Percentiles rank a stretch among this genome's conserved stretches.
These are phyloP conservation scores for Antitrichia curtipendula DNA, from an alignment of 225 moss, liverwort and hornwort genomes.

Conservation along the genomic window DNA sequence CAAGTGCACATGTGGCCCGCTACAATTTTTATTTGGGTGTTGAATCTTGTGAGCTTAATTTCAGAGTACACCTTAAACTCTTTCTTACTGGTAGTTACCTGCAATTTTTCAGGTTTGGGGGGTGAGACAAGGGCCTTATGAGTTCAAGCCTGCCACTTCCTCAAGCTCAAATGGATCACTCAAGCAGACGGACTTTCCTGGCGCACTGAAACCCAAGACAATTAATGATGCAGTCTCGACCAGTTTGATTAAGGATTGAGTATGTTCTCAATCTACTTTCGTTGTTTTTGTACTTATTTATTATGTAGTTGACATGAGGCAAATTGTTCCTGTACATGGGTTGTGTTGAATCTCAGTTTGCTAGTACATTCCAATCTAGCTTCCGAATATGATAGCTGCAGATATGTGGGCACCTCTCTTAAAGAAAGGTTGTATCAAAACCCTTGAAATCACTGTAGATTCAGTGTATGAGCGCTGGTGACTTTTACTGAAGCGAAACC, in stretches of 20 bases:
- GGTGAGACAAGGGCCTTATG: slow-evolving; percentile 80
- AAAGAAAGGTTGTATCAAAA: background rate
- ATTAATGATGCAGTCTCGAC: slow-evolving; percentile 18
- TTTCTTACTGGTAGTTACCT: background rate
- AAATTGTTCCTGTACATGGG: background rate
- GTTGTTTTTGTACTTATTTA: background rate
- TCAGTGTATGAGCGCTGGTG: background rate
- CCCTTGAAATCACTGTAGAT: background rate
- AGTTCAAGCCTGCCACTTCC: slow-evolving; percentile 46
- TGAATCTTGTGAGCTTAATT: background rate
- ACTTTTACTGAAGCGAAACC: background rate
- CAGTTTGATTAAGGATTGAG: slow-evolving; percentile 4
- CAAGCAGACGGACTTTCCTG: slow-evolving; percentile 22
- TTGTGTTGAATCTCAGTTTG: background rate
- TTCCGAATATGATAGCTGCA: background rate
- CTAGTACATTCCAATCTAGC: background rate
- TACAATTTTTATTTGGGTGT: background rate
- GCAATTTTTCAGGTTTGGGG: slow-evolving; percentile 73
- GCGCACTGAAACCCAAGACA: slow-evolving; percentile 17
- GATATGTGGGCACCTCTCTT: background rate
- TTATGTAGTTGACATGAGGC: background rate
- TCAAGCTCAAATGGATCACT: slow-evolving; percentile 27
- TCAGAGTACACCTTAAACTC: background rate
- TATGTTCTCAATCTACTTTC: background rate
- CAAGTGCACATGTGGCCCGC: background rate